Percentiles rank a stretch among this genome's conserved stretches.
Conservation (phyloP, 495 filamentous ascomycete genomes). For the Staphylotrichum longicolle region DNA sequence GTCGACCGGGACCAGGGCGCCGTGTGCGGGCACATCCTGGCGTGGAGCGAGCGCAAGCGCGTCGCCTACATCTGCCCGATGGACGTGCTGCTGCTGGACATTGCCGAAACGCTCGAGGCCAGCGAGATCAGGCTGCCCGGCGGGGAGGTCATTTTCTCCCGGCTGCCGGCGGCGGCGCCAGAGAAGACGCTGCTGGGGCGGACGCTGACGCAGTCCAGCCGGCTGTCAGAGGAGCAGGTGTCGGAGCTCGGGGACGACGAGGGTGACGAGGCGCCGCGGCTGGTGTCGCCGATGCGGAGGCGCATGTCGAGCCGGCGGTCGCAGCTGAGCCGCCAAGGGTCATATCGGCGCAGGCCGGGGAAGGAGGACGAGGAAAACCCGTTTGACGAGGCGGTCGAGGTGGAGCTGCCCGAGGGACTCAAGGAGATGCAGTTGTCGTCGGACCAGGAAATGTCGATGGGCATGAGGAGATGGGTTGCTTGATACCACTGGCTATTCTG, state of each 20-base stretch:
- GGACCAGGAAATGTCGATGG: constrained; percentile 8
- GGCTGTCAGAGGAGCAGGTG: neutral
- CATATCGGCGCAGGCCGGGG: neutral
- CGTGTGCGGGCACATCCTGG: constrained; percentile 86
- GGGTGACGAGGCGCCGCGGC: constrained; percentile 1
- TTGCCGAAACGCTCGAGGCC: constrained; percentile 68
- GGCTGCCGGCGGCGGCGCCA: neutral
- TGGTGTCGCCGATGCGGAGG: neutral
- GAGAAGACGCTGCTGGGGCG: neutral
- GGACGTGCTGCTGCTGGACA: constrained; percentile 84
- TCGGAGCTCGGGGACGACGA: constrained; percentile 9
- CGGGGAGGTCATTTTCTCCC: constrained; percentile 25
- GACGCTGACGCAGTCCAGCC: constrained; percentile 10
- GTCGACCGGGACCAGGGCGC: constrained; percentile 76
- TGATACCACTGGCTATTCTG: constrained; percentile 12
- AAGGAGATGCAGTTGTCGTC: constrained; percentile 21
- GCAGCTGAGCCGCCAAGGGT: constrained; percentile 10
- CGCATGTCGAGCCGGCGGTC: constrained; percentile 13
- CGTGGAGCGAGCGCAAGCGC: constrained; percentile 71
- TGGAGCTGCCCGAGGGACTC: constrained; percentile 22
- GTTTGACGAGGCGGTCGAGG: constrained; percentile 28
- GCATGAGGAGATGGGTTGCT: constrained; percentile 19
- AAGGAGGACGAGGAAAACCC: constrained; percentile 21
- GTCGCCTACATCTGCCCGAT: constrained; percentile 91
- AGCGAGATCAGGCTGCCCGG: constrained; percentile 53